Percentiles rank a stretch among this genome's conserved stretches.
phyloP scores from a whole-genome alignment of 2,329 filamentous ascomycete genomes.

The Cytospora leucostoma region DNA sequence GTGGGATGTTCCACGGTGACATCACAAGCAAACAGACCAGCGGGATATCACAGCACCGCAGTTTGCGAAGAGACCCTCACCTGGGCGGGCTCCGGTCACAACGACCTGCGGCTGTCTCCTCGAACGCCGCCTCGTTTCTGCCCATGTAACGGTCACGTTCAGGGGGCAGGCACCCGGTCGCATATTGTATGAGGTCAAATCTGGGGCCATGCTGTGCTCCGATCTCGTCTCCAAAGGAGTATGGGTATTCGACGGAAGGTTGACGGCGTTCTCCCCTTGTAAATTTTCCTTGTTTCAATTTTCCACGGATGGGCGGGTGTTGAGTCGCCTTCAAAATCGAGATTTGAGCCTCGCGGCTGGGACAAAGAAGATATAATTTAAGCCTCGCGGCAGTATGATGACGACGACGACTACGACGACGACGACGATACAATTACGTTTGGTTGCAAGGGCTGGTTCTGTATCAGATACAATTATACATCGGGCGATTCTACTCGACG shows the following conservation, averaged over 20 bases:
- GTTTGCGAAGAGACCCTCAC: constrained; percentile 10
- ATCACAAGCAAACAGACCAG: constrained; percentile 16
- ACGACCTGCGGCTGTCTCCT: background rate
- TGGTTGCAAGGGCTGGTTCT: background rate
- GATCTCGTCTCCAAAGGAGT: background rate
- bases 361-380: constrained; percentile 32
- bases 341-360: constrained; percentile 37
- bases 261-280: background rate
- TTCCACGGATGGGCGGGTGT: constrained; percentile 2
- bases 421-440: constrained; percentile 12
- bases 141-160: too few relatives aligned
- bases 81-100: background rate
- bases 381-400: constrained; percentile 37
- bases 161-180: too few relatives aligned
- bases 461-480: background rate
- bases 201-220: too few relatives aligned
- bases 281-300: background rate
- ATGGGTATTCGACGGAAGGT: constrained; percentile 1
- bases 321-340: constrained; percentile 32
- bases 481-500: background rate
- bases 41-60: constrained; percentile 35
- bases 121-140: too few relatives aligned
- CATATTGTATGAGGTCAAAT: too few relatives aligned
- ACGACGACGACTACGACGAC: constrained; percentile 32
- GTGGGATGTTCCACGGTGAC: background rate